These are phyloP conservation scores for Escovopsis sp. DNA, from an alignment of 2,329 filamentous ascomycete genomes.

Conservation along the genomic window DNA sequence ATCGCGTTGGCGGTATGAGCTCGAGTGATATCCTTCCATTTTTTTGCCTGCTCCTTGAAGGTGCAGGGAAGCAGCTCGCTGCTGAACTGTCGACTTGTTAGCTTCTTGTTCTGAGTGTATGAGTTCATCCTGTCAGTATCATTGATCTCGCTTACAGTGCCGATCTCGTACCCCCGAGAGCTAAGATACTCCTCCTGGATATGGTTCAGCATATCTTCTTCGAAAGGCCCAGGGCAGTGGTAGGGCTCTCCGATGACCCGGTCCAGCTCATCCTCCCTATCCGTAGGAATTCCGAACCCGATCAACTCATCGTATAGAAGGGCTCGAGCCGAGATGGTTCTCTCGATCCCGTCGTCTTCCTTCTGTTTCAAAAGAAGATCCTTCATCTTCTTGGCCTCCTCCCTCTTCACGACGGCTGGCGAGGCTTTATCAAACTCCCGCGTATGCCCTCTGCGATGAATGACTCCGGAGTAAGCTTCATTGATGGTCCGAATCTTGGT, in stretches of 20 bases:
- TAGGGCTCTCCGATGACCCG: conserved; percentile 8
- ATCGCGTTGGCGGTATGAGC: conserved; percentile 38
- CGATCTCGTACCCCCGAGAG: conserved; percentile 37
- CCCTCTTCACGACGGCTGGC: neutral
- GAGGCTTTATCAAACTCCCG: neutral
- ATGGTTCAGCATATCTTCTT: conserved; percentile 21
- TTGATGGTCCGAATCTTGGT: conserved; percentile 24
- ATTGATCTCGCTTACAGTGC: conserved; percentile 24
- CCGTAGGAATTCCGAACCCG: neutral
- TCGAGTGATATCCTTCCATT: conserved; percentile 34
- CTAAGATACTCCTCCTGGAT: conserved; percentile 23
- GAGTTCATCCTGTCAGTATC: no score
- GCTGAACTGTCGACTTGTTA: conserved; percentile 18
- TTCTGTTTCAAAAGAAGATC: neutral
- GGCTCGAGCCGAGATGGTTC: neutral
- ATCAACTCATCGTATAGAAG: neutral
- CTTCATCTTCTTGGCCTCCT: neutral
- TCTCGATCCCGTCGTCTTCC: neutral
- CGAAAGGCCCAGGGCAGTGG: conserved; percentile 3
- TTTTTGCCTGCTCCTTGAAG: conserved; percentile 39
- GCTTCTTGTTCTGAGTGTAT: neutral
- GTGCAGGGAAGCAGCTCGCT: conserved; percentile 25
- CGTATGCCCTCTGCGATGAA: conserved; percentile 13
- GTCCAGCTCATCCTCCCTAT: neutral
- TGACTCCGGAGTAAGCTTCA: conserved; percentile 17